phyloP scores from a whole-genome alignment of 257 asterid species.

The Orobanche coerulescens region DNA sequence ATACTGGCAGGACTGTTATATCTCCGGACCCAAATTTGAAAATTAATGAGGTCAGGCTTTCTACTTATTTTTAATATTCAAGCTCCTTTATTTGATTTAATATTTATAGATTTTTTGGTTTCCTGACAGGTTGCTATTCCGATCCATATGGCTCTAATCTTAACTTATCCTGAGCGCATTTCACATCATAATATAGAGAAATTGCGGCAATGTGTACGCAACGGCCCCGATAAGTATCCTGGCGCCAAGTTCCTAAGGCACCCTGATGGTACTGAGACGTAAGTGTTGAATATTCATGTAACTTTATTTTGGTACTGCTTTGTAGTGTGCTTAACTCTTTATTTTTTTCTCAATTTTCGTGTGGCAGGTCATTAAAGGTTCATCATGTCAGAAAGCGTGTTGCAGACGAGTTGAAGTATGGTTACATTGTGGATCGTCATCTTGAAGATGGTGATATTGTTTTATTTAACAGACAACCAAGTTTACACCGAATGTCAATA shows the following conservation, averaged over 20 bases:
- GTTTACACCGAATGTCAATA: slow-evolving; percentile 95
- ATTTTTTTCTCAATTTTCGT: neutral
- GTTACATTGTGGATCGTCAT: slow-evolving; percentile 76
- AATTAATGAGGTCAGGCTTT: slow-evolving; percentile 63
- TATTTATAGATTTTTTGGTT: neutral
- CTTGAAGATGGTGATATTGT: slow-evolving; percentile 87
- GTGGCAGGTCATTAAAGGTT: slow-evolving; percentile 48
- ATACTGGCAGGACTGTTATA: slow-evolving; percentile 91
- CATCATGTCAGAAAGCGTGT: slow-evolving; percentile 47
- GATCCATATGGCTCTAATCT: slow-evolving; percentile 69
- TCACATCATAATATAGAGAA: slow-evolving; percentile 88
- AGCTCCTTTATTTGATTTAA: slow-evolving; percentile 12
- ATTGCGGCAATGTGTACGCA: slow-evolving; percentile 84
- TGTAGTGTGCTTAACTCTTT: neutral
- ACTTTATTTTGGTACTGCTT: neutral
- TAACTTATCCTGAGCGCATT: slow-evolving; percentile 90
- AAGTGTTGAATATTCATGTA: slow-evolving; percentile 23
- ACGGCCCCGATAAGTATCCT: slow-evolving; percentile 87
- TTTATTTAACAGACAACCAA: slow-evolving; percentile 89
- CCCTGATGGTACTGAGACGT: slow-evolving; percentile 81
- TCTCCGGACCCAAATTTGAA: slow-evolving; percentile 94
- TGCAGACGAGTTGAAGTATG: slow-evolving; percentile 80
- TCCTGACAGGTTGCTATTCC: slow-evolving; percentile 79
- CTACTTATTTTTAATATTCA: slow-evolving; percentile 9
- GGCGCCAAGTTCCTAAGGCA: slow-evolving; percentile 74